Conservation (phyloP, 2,329 filamentous ascomycete genomes). For the Fusarium humuli region DNA sequence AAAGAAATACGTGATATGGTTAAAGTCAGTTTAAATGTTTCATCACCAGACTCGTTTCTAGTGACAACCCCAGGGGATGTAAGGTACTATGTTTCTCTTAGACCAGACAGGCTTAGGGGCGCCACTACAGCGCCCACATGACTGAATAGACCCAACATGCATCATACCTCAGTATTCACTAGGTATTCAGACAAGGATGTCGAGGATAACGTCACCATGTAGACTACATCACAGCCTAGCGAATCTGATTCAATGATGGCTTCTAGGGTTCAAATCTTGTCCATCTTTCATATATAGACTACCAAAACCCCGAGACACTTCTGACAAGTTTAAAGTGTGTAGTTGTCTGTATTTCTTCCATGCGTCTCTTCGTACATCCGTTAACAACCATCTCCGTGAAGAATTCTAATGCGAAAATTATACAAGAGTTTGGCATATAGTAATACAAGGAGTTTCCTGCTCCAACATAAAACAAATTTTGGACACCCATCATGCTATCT, state of each 20-base stretch:
- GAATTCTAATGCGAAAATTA: conserved; percentile 20
- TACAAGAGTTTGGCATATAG: conserved; percentile 19
- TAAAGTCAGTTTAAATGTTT: not conserved
- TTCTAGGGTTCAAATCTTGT: not conserved
- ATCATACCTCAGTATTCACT: not conserved
- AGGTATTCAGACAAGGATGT: not conserved
- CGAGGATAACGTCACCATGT: conserved; percentile 32
- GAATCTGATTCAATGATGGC: not conserved
- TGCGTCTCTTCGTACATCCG: conserved; percentile 1
- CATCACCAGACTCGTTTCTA: conserved; percentile 23
- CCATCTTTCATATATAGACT: not conserved
- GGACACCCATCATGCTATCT: not conserved
- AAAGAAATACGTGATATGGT: not conserved
- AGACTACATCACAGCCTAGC: not conserved
- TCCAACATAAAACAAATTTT: conserved; percentile 5
- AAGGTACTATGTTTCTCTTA: conserved; percentile 1
- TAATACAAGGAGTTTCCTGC: conserved; percentile 29
- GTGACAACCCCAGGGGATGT: conserved; percentile 15
- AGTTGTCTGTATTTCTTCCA: not conserved
- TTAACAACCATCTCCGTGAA: not conserved
- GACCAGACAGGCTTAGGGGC: conserved; percentile 20
- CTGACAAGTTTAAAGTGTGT: not conserved
- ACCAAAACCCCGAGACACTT: not conserved
- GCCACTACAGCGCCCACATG: conserved; percentile 26
- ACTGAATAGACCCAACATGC: conserved; percentile 26